Base-by-base conservation (phyloP, 192 early-diverging fungal genomes). In the Globomyces pollinis-pini region DNA sequence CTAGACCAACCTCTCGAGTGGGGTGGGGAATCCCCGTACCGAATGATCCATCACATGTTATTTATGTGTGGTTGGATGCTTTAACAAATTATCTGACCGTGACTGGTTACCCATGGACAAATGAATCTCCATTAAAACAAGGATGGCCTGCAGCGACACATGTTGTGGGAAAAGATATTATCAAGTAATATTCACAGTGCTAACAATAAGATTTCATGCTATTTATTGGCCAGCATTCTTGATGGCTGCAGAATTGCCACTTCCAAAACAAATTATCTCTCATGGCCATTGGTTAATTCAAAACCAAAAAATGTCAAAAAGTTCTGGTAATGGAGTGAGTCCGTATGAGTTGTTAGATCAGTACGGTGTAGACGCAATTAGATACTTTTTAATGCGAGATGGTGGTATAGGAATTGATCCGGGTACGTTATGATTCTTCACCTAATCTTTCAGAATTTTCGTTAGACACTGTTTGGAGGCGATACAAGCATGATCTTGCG, bases 41-140 rank as follows among this genome's bases (percentile, higher is more conserved):
- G 0, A 80, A 75, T 59, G 93, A 98, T 66, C 50, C 74, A 3
- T 75, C 84, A 2, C 95, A 98, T 60, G 88, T 91, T 9, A 83
- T 98, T 33, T 98, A 98, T 60, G 95, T 98, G 23, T 98, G 95
- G 95, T 73, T 98, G 43, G 95, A 98, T 61, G 95, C 95, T 2
- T 78, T 98, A 18, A 80, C 86, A 38, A 94, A 93, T 70, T 98
- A 98, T 61, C 66, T 90, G 15, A 96, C 93, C 3, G 86, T 87
- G 1, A 70, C 82, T 38, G 91, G 91, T 34, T 97, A 86, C 66
- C 92, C 91, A 13, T 86, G 88, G 89, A 21, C 42, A 32, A 50
- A 33, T 8, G 54, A 59, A 41, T 75, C 54, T 18, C 84, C n/a
- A n/a, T n/a, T n/a, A n/a, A n/a, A n/a, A n/a, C n/a, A n/a, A n/a